Conservation (phyloP, 129 eudicot species). For the Apium graveolens region DNA sequence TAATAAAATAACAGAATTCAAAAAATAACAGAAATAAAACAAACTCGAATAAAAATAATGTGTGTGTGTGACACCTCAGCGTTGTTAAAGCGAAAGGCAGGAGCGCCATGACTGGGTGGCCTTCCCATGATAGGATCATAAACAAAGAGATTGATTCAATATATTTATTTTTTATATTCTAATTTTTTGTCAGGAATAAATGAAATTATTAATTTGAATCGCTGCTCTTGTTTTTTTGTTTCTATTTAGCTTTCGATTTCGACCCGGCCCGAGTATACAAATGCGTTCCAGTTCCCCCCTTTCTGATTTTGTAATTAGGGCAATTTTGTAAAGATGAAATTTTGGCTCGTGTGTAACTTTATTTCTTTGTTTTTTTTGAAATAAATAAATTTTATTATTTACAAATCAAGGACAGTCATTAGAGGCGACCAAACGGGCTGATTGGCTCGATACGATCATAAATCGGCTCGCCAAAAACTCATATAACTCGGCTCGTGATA, state of each 20-base stretch:
- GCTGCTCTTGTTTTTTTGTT: not conserved
- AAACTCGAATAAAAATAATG: not conserved
- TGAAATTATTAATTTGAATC: not conserved
- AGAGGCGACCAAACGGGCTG: no score
- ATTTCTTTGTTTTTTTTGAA: no score
- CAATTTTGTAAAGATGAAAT: not conserved
- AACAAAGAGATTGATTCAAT: not conserved
- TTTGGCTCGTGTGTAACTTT: no score
- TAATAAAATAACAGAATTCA: not conserved
- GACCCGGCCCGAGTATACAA: not conserved
- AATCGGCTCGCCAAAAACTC: no score
- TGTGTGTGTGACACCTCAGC: constrained; percentile 31
- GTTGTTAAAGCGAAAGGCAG: constrained; percentile 49
- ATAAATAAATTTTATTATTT: no score
- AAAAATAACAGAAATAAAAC: not conserved
- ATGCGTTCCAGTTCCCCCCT: not conserved
- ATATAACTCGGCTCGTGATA: no score
- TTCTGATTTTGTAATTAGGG: not conserved
- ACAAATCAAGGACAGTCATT: no score
- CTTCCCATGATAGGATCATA: constrained; percentile 34
- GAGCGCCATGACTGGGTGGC: constrained; percentile 57
- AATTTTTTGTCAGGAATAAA: no score
- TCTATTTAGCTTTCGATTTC: not conserved
- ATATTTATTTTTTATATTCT: no score
- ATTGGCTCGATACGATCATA: no score